Percentiles rank a stretch among this genome's conserved stretches.
These are phyloP conservation scores for Capsella bursapastoris DNA, from an alignment of 345 rosid species.

Conservation along the genomic window DNA sequence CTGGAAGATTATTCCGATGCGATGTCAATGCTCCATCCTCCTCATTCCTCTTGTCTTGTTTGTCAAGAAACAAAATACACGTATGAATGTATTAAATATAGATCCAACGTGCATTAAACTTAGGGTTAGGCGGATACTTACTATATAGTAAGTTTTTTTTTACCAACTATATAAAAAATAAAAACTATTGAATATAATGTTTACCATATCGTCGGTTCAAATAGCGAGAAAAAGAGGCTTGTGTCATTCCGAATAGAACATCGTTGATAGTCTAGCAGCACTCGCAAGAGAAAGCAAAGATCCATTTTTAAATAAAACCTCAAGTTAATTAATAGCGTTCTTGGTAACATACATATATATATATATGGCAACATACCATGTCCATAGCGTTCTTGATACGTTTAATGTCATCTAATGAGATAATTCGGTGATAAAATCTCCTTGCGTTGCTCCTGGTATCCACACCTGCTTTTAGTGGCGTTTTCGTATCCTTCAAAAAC, in stretches of 20 bases:
- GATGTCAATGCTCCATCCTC: constrained; percentile 16
- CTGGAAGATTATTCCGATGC: constrained; percentile 38
- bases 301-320: neutral
- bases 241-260: constrained; percentile 65
- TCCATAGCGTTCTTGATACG: constrained; percentile 37
- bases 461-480: constrained; percentile 52
- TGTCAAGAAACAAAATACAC: constrained; percentile 20
- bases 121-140: neutral
- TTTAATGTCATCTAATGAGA: constrained; percentile 64
- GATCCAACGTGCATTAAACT: neutral
- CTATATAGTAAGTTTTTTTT: neutral
- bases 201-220: constrained; percentile 36
- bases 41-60: constrained; percentile 22
- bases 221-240: constrained; percentile 66
- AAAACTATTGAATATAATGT: constrained; percentile 3
- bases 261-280: constrained; percentile 69
- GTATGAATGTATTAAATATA: neutral
- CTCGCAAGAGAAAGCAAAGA: constrained; percentile 4
- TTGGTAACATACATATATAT: neutral
- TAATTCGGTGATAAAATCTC: constrained; percentile 53
- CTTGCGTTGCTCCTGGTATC: constrained; percentile 31
- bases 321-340: neutral
- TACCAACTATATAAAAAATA: neutral
- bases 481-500: constrained; percentile 57
- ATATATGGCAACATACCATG: constrained; percentile 29